phyloP scores from a whole-genome alignment of 2,329 filamentous ascomycete species.

The Xylaria sp. region DNA sequence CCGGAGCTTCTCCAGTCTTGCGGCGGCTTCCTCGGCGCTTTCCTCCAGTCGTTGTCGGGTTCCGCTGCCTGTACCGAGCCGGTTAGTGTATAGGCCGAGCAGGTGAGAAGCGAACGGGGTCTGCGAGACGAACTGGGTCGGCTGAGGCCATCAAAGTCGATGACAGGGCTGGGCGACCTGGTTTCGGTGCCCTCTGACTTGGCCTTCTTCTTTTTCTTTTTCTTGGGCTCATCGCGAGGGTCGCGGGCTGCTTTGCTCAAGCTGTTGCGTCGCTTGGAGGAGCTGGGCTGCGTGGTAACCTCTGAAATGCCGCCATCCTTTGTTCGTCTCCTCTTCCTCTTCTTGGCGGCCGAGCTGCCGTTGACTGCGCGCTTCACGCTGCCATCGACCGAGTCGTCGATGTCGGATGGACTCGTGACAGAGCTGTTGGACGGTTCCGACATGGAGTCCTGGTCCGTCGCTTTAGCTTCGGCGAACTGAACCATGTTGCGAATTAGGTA shows the following conservation, averaged over 20 bases:
- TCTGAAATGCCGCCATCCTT: slow-evolving; percentile 49
- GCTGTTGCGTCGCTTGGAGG: slow-evolving; percentile 61
- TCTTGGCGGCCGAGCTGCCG: slow-evolving; percentile 50
- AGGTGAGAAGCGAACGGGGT: neutral
- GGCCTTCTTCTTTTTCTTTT: slow-evolving; percentile 53
- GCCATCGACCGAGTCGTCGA: slow-evolving; percentile 49
- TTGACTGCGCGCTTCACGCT: slow-evolving; percentile 31
- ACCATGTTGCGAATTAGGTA: slow-evolving; percentile 45
- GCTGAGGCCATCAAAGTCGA: slow-evolving; percentile 71
- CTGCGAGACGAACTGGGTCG: slow-evolving; percentile 61
- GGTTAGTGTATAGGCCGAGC: slow-evolving; percentile 38
- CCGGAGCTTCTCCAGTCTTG: slow-evolving; percentile 67
- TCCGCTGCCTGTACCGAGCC: slow-evolving; percentile 61
- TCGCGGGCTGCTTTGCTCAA: slow-evolving; percentile 71
- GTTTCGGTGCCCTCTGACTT: slow-evolving; percentile 49
- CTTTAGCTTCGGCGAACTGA: slow-evolving; percentile 41
- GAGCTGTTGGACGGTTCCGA: slow-evolving; percentile 41
- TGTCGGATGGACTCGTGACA: slow-evolving; percentile 43
- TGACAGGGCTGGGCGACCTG: slow-evolving; percentile 65
- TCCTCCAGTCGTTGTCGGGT: slow-evolving; percentile 73
- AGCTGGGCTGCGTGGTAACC: slow-evolving; percentile 47
- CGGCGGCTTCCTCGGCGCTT: slow-evolving; percentile 60
- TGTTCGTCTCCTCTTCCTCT: slow-evolving; percentile 44
- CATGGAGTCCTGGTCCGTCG: slow-evolving; percentile 31
- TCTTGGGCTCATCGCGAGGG: slow-evolving; percentile 64